These are phyloP conservation scores for Gastrodia elata DNA, from an alignment of 106 monocot species.

Conservation along the genomic window DNA sequence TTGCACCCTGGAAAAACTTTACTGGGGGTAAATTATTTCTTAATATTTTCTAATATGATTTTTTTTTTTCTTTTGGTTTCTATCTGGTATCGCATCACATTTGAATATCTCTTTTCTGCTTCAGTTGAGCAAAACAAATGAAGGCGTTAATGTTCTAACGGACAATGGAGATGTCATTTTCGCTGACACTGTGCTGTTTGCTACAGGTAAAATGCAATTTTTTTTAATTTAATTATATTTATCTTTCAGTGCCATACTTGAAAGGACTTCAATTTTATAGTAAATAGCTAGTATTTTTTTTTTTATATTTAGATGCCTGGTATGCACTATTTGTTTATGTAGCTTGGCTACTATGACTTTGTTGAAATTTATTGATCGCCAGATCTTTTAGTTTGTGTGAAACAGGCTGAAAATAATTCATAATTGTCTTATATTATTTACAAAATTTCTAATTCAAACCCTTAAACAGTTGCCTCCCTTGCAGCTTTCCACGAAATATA, in stretches of 20 bases:
- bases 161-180: slow-evolving; percentile 72
- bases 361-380: not conserved
- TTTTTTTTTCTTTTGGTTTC: slow-evolving; percentile 1
- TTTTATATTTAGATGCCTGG: not conserved
- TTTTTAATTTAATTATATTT: not conserved
- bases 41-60: not conserved
- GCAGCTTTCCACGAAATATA: too few relatives aligned
- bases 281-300: not conserved
- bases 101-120: not conserved
- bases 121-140: slow-evolving; percentile 81
- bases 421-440: too few relatives aligned
- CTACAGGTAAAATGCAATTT: slow-evolving; percentile 56
- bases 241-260: not conserved
- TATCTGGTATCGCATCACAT: not conserved
- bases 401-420: not conserved
- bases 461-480: too few relatives aligned
- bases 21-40: slow-evolving; percentile 46
- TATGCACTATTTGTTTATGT: not conserved
- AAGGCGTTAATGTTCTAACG: slow-evolving; percentile 73
- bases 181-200: slow-evolving; percentile 97
- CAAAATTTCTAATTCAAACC: too few relatives aligned
- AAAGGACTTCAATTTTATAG: not conserved
- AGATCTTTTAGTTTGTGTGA: not conserved
- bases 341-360: not conserved
- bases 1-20: slow-evolving; percentile 76